Evolutionary conservation across 1,139 yeast species (phyloP).

Genomic region (Hyphopichia buzzinii): DNA sequence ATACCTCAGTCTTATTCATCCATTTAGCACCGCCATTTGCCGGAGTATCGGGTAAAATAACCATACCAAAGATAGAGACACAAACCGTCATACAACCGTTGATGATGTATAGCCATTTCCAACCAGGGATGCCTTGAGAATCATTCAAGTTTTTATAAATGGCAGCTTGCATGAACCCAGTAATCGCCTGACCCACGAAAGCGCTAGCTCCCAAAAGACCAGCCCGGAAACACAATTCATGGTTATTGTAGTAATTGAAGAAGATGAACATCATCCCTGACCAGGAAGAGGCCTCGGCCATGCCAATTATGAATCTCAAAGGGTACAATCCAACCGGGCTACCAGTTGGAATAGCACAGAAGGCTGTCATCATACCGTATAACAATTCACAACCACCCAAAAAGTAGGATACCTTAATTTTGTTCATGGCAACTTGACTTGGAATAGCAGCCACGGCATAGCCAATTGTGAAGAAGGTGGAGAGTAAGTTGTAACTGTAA

Average conservation of each 20-base stretch:
- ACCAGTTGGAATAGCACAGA: constrained; percentile 14
- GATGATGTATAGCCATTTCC: constrained; percentile 15
- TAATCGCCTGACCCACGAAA: constrained; percentile 18
- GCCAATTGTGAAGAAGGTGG: constrained; percentile 51
- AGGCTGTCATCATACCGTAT: constrained; percentile 51
- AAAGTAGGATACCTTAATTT: constrained; percentile 47
- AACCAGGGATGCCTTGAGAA: constrained; percentile 9
- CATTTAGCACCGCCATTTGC: constrained; percentile 18
- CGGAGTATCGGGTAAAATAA: constrained; percentile 23
- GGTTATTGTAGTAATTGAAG: constrained; percentile 14
- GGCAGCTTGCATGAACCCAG: constrained; percentile 10
- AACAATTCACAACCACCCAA: constrained; percentile 45
- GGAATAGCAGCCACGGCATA: constrained; percentile 52
- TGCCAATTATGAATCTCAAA: constrained; percentile 17
- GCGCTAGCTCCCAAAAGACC: constrained; percentile 19
- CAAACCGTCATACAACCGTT: constrained; percentile 27
- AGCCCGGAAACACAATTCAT: constrained; percentile 18
- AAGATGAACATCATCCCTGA: constrained; percentile 13
- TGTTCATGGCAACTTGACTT: constrained; percentile 44
- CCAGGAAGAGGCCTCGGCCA: constrained; percentile 15
- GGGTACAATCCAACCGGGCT: constrained; percentile 12
- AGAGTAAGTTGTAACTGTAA: constrained; percentile 45
- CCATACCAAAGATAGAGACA: constrained; percentile 26
- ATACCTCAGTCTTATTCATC: constrained; percentile 19
- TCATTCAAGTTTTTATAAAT: constrained; percentile 9